These are phyloP conservation scores for Neospermospora avenae DNA, from an alignment of 2,329 filamentous ascomycete species.

Conservation along the genomic window DNA sequence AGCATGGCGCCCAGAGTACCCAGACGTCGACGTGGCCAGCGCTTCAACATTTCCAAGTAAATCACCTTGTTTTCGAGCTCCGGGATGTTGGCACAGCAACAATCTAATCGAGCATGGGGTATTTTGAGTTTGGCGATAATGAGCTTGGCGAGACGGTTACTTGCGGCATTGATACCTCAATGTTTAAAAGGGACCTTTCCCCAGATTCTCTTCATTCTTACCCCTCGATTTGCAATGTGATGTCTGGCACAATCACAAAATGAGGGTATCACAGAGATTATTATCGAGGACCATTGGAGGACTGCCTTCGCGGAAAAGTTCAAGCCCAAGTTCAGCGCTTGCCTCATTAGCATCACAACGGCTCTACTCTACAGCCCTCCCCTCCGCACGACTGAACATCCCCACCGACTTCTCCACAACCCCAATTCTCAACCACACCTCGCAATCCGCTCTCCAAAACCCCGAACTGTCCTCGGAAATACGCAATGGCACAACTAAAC, in stretches of 20 bases:
- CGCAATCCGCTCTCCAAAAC: conserved; percentile 67
- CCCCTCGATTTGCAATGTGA: conserved; percentile 6
- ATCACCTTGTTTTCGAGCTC: conserved; percentile 7
- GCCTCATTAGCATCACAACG: conserved; percentile 10
- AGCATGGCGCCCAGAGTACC: conserved; percentile 5
- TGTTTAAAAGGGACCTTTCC: conserved; percentile 3
- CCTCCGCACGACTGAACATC: conserved; percentile 70
- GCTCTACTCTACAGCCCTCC: conserved; percentile 39
- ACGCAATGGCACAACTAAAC: conserved; percentile 69
- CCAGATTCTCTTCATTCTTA: conserved; percentile 9
- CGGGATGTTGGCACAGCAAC: conserved; percentile 10
- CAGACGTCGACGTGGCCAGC: background rate
- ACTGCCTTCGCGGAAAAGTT: no score
- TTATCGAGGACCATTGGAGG: conserved; percentile 7
- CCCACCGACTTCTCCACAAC: conserved; percentile 85
- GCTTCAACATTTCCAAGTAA: background rate
- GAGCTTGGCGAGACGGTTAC: conserved; percentile 1
- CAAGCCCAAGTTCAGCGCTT: background rate
- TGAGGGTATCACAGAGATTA: conserved; percentile 21
- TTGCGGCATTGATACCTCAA: background rate
- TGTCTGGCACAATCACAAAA: conserved; percentile 19
- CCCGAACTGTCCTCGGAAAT: conserved; percentile 66
- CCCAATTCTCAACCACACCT: conserved; percentile 74
- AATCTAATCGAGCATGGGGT: background rate
- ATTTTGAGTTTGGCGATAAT: background rate